Percentiles rank a stretch among this genome's conserved stretches.
These are phyloP conservation scores for Bauhinia variegata DNA, from an alignment of 306 rosid species.

Conservation along the genomic window DNA sequence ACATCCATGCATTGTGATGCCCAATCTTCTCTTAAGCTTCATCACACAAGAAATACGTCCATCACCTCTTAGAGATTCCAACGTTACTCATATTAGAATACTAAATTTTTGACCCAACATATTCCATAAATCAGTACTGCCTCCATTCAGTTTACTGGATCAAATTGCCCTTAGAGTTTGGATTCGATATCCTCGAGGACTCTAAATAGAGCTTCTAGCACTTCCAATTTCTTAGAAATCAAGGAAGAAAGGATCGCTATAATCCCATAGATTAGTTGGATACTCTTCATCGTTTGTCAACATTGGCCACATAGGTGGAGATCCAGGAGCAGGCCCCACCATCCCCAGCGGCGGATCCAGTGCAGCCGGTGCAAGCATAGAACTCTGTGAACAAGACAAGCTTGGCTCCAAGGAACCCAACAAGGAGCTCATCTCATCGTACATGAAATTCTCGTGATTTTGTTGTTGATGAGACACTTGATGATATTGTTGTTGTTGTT, in stretches of 20 bases:
- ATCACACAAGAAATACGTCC: too few relatives aligned
- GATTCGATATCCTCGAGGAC: background rate
- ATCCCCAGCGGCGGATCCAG: conserved; percentile 47
- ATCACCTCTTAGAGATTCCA: too few relatives aligned
- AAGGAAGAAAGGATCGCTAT: conserved; percentile 68
- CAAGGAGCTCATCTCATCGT: conserved; percentile 35
- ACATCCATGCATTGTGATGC: too few relatives aligned
- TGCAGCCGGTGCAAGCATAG: conserved; percentile 37
- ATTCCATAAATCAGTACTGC: too few relatives aligned
- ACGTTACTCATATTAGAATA: background rate
- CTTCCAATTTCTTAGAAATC: conserved; percentile 47
- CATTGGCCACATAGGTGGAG: conserved; percentile 65
- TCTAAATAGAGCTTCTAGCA: too few relatives aligned
- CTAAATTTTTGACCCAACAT: background rate
- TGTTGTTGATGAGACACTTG: background rate
- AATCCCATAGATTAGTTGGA: conserved; percentile 69
- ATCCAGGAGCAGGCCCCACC: conserved; percentile 46
- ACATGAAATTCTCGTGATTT: conserved; percentile 20
- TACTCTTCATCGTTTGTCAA: conserved; percentile 57
- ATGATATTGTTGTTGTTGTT: conserved; percentile 5
- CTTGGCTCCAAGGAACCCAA: conserved; percentile 44
- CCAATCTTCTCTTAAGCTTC: too few relatives aligned
- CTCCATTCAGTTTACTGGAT: background rate
- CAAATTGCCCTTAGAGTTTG: background rate
- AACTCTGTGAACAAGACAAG: conserved; percentile 32